phyloP scores from a whole-genome alignment of 2,329 filamentous ascomycete genomes.

The Arthroderma sp. region DNA sequence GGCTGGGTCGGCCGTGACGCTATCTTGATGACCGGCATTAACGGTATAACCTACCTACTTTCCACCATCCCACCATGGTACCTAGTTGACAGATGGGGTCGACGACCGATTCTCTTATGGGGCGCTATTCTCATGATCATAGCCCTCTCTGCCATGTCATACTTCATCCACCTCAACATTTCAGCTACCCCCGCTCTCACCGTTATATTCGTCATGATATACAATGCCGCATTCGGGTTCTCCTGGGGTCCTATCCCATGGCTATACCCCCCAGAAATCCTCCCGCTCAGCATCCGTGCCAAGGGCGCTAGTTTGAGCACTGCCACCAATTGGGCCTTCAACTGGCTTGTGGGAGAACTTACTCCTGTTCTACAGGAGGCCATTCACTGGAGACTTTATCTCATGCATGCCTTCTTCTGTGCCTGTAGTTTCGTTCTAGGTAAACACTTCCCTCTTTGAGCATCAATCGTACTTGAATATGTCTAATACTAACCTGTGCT shows the following conservation, averaged over 20 bases:
- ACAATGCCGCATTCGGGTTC: constrained; percentile 93
- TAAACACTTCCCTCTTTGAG: constrained; percentile 38
- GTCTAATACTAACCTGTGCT: constrained; percentile 6
- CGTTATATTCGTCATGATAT: constrained; percentile 92
- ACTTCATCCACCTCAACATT: constrained; percentile 86
- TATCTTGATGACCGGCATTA: constrained; percentile 94
- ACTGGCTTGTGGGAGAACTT: constrained; percentile 92
- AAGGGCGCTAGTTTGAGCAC: constrained; percentile 95
- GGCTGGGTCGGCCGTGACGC: constrained; percentile 88
- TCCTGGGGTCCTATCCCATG: constrained; percentile 98
- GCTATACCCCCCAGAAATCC: constrained; percentile 97
- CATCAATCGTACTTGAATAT: neutral
- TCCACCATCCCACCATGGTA: constrained; percentile 97
- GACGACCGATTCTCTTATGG: constrained; percentile 76
- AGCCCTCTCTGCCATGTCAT: constrained; percentile 79
- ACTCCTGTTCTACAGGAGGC: constrained; percentile 84
- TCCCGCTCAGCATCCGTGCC: constrained; percentile 88
- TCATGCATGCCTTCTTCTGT: constrained; percentile 95
- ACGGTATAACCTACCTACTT: constrained; percentile 77
- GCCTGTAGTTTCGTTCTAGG: constrained; percentile 89
- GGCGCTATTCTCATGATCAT: constrained; percentile 83
- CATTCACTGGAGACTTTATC: constrained; percentile 88
- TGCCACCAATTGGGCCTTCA: constrained; percentile 95
- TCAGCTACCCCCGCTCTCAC: constrained; percentile 65
- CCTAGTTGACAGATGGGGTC: constrained; percentile 82